Evolutionary conservation across 768 basidiomycete genomes (phyloP), one percentile per base, ranked within the genome.

Genomic region (Phallus indusiatus): DNA sequence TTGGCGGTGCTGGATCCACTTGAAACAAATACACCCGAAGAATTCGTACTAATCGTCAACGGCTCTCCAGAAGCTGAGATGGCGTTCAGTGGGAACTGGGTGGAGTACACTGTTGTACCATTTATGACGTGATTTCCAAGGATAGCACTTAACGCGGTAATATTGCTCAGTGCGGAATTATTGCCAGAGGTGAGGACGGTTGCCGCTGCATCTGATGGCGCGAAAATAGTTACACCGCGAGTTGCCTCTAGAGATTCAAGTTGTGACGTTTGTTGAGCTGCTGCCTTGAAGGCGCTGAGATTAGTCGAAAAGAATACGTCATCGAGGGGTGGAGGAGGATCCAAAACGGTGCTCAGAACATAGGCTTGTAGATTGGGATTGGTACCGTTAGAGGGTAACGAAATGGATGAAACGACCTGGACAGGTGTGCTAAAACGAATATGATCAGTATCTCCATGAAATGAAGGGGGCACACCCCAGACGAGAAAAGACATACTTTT

Each of bases 61-160:
- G 73, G 62, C 65, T 85, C 73, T 20, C 88, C 88, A 0, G 72
- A 80, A 1, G 83, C 81, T 0, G 84, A 83, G 16, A 75, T 78
- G 57, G 71, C 72, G 61, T 72, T 77, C n/a, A 34, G 7, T 5
- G 66, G 55, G 42, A 88, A 68, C 11, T 71, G 60, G 1, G 82
- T 75, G 0, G 84, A 85, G 72, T 90, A 90, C 11, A 81, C 68
- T 0, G 82, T 76, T 0, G 86, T 78, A 22, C 83, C 86, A 69
- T 88, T 88, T 64, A 90, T 79, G 60, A 82, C 83, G 64, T 88
- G 87, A 67, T 88, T 88, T 47, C 69, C 66, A 12, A 86, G 63
- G 10, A 88, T 60, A 22, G 69, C 70, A 3, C 61, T 34, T 35
- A 86, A 57, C 5, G 76, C 75, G 0, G 80, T 77, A 20, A 64